Evolutionary conservation across 139 green algal species (phyloP).

Genomic region (Haematococcus sp.): DNA sequence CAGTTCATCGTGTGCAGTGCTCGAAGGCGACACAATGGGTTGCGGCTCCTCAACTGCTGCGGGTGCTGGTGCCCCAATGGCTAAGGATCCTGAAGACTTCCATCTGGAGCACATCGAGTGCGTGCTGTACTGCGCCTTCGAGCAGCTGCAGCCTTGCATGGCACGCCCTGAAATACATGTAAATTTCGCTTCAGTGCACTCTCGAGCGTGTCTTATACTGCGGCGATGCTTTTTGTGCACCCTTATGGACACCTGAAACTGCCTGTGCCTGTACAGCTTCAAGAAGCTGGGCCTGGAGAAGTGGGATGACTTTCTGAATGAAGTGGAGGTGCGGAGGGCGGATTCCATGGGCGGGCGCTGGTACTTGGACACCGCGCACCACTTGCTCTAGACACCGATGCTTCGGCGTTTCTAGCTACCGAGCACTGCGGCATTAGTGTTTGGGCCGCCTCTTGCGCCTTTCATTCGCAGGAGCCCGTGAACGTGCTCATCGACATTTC

Average conservation of each 20-base stretch:
- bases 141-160: too few species aligned
- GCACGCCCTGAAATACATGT: too few species aligned
- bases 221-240: too few species aligned
- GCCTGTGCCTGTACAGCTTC: neutral
- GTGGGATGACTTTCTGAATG: conserved; percentile 13
- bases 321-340: neutral
- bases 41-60: conserved; percentile 24
- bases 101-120: conserved; percentile 8
- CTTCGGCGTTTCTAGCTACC: too few species aligned
- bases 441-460: too few species aligned
- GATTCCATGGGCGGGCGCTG: too few species aligned
- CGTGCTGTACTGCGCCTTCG: neutral
- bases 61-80: neutral
- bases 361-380: too few species aligned
- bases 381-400: too few species aligned
- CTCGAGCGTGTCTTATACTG: too few species aligned
- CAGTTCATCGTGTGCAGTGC: neutral
- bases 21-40: conserved; percentile 16
- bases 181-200: too few species aligned
- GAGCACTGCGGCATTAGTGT: too few species aligned
- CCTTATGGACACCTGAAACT: neutral
- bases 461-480: neutral
- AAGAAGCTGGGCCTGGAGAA: neutral
- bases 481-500: conserved; percentile 15
- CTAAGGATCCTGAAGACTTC: conserved; percentile 17